Conservation (phyloP, 495 filamentous ascomycete species). For the Trichoderma orchidacearum region DNA sequence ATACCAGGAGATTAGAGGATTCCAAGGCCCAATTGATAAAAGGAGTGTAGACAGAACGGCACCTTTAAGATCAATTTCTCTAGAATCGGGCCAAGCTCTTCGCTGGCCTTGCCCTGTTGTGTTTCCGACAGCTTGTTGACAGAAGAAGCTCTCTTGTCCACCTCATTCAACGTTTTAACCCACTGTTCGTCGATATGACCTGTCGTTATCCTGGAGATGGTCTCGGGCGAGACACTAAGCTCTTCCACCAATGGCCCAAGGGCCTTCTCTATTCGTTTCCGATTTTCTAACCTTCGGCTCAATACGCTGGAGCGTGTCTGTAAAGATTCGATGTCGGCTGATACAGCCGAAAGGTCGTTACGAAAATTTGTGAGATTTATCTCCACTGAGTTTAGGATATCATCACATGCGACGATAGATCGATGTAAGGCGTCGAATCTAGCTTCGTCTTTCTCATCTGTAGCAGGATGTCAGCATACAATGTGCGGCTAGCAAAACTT, state of each 20-base stretch:
- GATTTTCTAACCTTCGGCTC: slow-evolving; percentile 78
- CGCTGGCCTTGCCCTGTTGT: slow-evolving; percentile 53
- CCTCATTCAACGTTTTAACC: slow-evolving; percentile 71
- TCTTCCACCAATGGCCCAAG: slow-evolving; percentile 87
- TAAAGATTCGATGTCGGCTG: slow-evolving; percentile 85
- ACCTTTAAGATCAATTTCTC: slow-evolving; percentile 75
- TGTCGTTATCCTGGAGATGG: slow-evolving; percentile 72
- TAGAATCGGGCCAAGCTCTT: slow-evolving; percentile 75
- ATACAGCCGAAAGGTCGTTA: slow-evolving; percentile 79
- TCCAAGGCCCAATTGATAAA: neutral
- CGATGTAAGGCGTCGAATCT: slow-evolving; percentile 86
- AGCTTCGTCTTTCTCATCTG: slow-evolving; percentile 72
- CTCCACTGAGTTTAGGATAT: slow-evolving; percentile 87
- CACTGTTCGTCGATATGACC: slow-evolving; percentile 83
- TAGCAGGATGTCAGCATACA: slow-evolving; percentile 12
- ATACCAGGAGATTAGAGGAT: neutral
- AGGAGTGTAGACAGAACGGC: neutral
- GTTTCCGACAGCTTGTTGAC: slow-evolving; percentile 52
- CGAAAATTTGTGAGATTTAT: slow-evolving; percentile 83
- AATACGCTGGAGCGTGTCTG: slow-evolving; percentile 74
- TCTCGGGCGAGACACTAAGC: slow-evolving; percentile 68
- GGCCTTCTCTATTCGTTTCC: slow-evolving; percentile 75
- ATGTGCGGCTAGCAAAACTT: slow-evolving; percentile 4
- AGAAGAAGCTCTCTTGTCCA: slow-evolving; percentile 61
- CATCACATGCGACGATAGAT: slow-evolving; percentile 81